Conservation (phyloP, 371 early-diverging fungal species). For the Mucor piriformis region DNA sequence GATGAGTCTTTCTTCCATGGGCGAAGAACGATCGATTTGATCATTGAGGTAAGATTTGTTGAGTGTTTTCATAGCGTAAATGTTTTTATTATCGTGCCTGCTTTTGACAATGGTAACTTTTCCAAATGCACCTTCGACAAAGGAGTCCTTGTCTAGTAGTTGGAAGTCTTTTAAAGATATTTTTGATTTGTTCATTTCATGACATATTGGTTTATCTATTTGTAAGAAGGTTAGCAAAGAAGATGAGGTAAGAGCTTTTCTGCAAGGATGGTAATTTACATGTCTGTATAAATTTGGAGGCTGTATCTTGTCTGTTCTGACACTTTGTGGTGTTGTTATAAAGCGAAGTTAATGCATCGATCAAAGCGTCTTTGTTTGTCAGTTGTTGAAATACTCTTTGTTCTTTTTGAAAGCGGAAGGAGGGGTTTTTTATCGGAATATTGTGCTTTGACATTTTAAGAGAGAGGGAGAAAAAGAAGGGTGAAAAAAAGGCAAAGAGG, state of each 20-base stretch:
- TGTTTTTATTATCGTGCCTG: slow-evolving; percentile 55
- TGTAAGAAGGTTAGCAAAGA: background rate
- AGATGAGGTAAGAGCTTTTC: background rate
- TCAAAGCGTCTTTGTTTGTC: slow-evolving; percentile 23
- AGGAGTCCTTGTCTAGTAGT: slow-evolving; percentile 20
- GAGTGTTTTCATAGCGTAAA: slow-evolving; percentile 96
- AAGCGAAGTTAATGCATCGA: slow-evolving; percentile 24
- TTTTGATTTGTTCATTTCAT: slow-evolving; percentile 13
- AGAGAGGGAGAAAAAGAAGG: slow-evolving; percentile 1
- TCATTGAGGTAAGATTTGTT: slow-evolving; percentile 85
- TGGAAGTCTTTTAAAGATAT: slow-evolving; percentile 28
- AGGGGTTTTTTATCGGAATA: slow-evolving; percentile 12
- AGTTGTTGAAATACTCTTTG: slow-evolving; percentile 18
- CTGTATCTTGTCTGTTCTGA: slow-evolving; percentile 14
- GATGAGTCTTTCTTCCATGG: slow-evolving; percentile 89
- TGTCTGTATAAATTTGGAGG: slow-evolving; percentile 21
- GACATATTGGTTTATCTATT: slow-evolving; percentile 26
- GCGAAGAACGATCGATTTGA: slow-evolving; percentile 85
- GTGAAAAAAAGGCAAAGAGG: background rate
- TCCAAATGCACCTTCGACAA: slow-evolving; percentile 30
- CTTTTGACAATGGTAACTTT: slow-evolving; percentile 61
- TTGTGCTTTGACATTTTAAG: slow-evolving; percentile 3
- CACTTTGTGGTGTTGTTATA: slow-evolving; percentile 14
- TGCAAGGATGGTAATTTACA: background rate
- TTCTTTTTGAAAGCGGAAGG: slow-evolving; percentile 10